These are phyloP conservation scores for Austroboletus niveus DNA, from an alignment of 1,284 basidiomycete species.

Conservation along the genomic window DNA sequence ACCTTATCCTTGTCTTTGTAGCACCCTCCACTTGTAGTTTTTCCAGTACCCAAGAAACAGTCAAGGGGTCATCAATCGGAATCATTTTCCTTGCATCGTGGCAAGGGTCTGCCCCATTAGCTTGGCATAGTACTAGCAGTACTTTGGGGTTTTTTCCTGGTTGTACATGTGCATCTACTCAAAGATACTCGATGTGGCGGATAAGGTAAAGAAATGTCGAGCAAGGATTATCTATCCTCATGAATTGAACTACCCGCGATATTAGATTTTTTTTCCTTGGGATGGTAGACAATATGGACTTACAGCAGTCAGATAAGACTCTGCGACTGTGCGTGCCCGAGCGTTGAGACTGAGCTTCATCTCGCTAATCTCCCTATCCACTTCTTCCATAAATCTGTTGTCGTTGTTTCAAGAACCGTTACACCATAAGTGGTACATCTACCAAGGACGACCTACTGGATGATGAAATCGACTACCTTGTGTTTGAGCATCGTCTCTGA, in stretches of 20 bases:
- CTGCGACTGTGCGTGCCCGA: constrained; percentile 95
- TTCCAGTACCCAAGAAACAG: constrained; percentile 8
- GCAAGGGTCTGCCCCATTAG: not conserved
- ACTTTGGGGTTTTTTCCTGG: constrained; percentile 13
- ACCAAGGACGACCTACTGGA: constrained; percentile 62
- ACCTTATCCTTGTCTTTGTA: constrained; percentile 22
- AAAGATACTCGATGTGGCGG: constrained; percentile 9
- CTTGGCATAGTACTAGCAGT: constrained; percentile 8
- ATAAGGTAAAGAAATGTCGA: constrained; percentile 11
- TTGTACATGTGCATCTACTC: constrained; percentile 22
- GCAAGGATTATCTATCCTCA: constrained; percentile 7
- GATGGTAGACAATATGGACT: constrained; percentile 28
- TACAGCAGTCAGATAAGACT: constrained; percentile 79
- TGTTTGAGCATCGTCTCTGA: constrained; percentile 98
- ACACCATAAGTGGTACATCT: not conserved
- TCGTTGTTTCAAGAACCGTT: not conserved
- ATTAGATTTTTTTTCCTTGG: constrained; percentile 4
- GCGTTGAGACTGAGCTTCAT: constrained; percentile 94
- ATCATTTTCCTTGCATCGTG: not conserved
- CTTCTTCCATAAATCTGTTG: constrained; percentile 94
- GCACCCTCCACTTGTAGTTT: constrained; percentile 18
- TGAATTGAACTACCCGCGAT: constrained; percentile 19
- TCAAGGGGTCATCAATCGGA: constrained; percentile 2
- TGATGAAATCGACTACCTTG: constrained; percentile 99
- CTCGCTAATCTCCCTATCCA: constrained; percentile 89